These are phyloP conservation scores for Monosporozyma aquatica DNA, from an alignment of 805 yeast species.

Conservation along the genomic window DNA sequence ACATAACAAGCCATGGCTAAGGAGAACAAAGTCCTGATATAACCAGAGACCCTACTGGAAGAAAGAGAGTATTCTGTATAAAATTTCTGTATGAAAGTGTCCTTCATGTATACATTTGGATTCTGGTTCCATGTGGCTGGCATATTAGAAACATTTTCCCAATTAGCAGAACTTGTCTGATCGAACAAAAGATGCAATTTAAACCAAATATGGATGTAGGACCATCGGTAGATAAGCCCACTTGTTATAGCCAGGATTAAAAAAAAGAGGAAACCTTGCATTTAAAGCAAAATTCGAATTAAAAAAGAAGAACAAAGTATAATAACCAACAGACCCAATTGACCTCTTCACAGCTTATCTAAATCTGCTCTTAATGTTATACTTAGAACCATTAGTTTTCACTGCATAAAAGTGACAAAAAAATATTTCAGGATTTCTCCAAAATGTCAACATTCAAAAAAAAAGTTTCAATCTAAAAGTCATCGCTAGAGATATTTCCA, in stretches of 20 bases:
- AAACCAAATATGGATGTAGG: conserved; percentile 17
- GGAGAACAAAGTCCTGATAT: conserved; percentile 21
- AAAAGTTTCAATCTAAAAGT: too few species aligned
- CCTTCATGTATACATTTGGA: conserved; percentile 6
- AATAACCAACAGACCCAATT: too few species aligned
- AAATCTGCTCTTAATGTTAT: too few species aligned
- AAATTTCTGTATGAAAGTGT: conserved; percentile 21
- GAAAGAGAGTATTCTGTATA: conserved; percentile 27
- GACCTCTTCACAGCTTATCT: too few species aligned
- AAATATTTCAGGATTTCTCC: too few species aligned
- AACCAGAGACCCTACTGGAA: conserved; percentile 14
- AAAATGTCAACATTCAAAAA: too few species aligned
- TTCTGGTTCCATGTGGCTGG: conserved; percentile 9
- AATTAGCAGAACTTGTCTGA: conserved; percentile 10
- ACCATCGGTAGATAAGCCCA: conserved; percentile 12
- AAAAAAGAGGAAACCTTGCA: conserved; percentile 10
- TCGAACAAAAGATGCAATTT: conserved; percentile 19
- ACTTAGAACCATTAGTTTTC: too few species aligned
- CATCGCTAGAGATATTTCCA: too few species aligned
- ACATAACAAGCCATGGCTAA: conserved; percentile 22
- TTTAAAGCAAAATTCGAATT: too few species aligned
- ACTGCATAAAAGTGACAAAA: too few species aligned
- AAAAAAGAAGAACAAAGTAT: too few species aligned
- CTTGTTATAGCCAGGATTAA: conserved; percentile 6
- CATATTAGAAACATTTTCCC: conserved; percentile 3